Base-by-base conservation (phyloP, 371 early-diverging fungal genomes). In the Mortierella sp. region DNA sequence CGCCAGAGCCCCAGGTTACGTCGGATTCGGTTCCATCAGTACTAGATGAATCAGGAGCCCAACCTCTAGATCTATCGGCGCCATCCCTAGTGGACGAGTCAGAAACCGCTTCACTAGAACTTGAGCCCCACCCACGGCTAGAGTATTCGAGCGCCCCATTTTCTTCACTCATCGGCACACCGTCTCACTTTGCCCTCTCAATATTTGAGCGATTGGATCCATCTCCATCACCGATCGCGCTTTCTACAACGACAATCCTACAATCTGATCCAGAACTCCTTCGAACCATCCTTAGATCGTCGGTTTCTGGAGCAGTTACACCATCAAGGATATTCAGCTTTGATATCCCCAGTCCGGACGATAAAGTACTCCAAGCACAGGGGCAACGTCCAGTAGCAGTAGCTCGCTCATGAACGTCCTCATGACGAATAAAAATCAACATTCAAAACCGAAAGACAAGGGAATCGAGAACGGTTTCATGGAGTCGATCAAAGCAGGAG, bases 341-440 rank as follows among this genome's bases (percentile, higher is more conserved):
- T 76, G 87, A 91, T 64, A 80, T 84, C 19, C 94, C 93, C 6
- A 94, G 95, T 69, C 95, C 95, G n/a, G 96, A 96, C 72, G 95
- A 96, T 80, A 61, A 85, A 43, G 94, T 94, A 1, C 82, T 91
- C n/a, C 72, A 87, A 12, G 87, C 90, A 1, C 91, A 92, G 63
- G 82, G 82, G 51, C 80, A 85, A 14, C 85, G 85, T 23, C 68
- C 57, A n/a, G 30, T 19, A n/a, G 45, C 30, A 19, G 7, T 30
- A 16, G 27, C 41, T 30, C 48, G 48, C 16, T 31, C 26, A 46
- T 53, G 38, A 19, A 2, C 12, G 28, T 31, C 18, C 13, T 10
- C 28, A 45, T 50, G 41, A 46, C 10, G 47, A 48, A 34, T 30
- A 55, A 28, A 47, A 41, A 56, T 27, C 23, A 49, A 56, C 24